Percentiles rank a stretch among this genome's conserved stretches.
Conservation (phyloP, 257 asterid species). For the Mentha longifolia region DNA sequence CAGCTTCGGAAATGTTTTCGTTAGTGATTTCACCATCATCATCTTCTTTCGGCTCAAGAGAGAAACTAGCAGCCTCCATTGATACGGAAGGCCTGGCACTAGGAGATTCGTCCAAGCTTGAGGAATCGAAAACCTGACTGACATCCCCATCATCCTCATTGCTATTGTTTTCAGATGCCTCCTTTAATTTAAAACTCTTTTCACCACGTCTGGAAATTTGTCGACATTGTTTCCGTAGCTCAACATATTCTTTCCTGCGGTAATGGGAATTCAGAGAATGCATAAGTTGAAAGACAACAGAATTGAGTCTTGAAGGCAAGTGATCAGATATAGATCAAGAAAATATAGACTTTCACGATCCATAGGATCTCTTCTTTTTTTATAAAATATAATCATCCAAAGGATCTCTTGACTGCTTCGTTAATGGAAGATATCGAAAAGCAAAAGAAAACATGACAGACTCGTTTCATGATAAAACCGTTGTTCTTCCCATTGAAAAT, state of each 20-base stretch:
- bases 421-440: not conserved
- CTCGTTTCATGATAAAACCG: slow-evolving; percentile 8
- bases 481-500: not conserved
- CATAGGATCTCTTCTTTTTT: not conserved
- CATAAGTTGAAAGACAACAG: slow-evolving; percentile 1
- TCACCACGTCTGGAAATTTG: slow-evolving; percentile 54
- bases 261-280: slow-evolving; percentile 23
- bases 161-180: slow-evolving; percentile 47
- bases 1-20: slow-evolving; percentile 53
- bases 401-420: not conserved
- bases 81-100: slow-evolving; percentile 53
- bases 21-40: slow-evolving; percentile 40
- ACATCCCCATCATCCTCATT: slow-evolving; percentile 54
- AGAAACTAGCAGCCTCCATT: slow-evolving; percentile 40
- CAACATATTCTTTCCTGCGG: slow-evolving; percentile 68
- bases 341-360: not conserved
- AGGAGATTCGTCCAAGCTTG: slow-evolving; percentile 51
- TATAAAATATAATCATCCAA: no score
- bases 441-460: not conserved
- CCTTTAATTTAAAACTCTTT: slow-evolving; percentile 52
- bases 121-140: slow-evolving; percentile 53
- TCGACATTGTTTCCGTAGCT: slow-evolving; percentile 67
- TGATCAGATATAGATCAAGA: slow-evolving; percentile 3
- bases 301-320: slow-evolving; percentile 4
- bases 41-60: slow-evolving; percentile 47